These are phyloP conservation scores for Coemansia biformis DNA, from an alignment of 192 early-diverging fungal species.

Conservation along the genomic window DNA sequence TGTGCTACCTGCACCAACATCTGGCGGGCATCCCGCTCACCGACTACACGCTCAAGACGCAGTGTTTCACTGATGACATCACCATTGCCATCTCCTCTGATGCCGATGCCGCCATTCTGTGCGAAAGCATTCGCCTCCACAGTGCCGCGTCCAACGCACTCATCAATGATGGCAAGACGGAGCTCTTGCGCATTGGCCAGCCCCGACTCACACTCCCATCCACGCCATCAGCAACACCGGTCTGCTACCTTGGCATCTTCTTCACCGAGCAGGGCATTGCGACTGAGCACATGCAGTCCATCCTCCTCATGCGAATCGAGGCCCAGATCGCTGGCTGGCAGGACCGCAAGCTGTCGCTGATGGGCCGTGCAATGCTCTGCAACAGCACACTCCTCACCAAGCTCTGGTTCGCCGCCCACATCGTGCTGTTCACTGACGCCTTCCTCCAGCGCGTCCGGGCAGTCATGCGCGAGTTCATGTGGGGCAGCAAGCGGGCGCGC, in stretches of 20 bases:
- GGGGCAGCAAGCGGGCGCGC: too few species aligned
- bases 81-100: too few species aligned
- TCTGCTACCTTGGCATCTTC: conserved; percentile 9
- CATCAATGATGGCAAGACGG: conserved; percentile 10
- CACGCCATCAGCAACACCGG: not conserved
- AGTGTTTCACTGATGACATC: too few species aligned
- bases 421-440: too few species aligned
- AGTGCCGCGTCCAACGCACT: conserved; percentile 2
- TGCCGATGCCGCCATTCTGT: conserved; percentile 5
- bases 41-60: too few species aligned
- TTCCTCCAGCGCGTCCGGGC: too few species aligned
- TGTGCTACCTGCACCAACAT: too few species aligned
- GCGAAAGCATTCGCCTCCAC: too few species aligned
- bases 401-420: too few species aligned
- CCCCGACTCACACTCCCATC: not conserved
- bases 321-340: not conserved
- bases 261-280: conserved; percentile 3
- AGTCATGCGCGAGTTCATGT: too few species aligned
- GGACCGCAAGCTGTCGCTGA: not conserved
- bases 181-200: conserved; percentile 3
- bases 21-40: too few species aligned
- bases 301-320: not conserved
- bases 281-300: not conserved
- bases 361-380: not conserved
- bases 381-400: conserved; percentile 2